A percentile compares a stretch with the other conserved stretches of the same genome.
Conservation (phyloP, 1,139 yeast species). For the Citeromyces hawaiiensis region DNA sequence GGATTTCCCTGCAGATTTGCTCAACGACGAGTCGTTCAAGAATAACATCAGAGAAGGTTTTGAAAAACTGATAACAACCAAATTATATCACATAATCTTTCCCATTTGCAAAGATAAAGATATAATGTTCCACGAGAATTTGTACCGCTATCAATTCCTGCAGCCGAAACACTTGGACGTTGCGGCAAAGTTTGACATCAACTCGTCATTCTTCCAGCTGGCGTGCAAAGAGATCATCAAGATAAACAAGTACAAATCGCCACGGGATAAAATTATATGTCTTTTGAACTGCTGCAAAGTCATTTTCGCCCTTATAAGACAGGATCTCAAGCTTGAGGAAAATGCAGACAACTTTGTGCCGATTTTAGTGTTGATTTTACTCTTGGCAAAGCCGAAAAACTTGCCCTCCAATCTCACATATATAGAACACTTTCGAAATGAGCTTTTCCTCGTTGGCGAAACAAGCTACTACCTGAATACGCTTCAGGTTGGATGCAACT, state of each 20-base stretch:
- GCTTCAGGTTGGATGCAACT: slow-evolving; percentile 74
- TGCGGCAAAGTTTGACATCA: slow-evolving; percentile 34
- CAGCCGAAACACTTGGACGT: slow-evolving; percentile 74
- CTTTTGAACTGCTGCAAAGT: slow-evolving; percentile 85
- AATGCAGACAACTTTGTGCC: slow-evolving; percentile 95
- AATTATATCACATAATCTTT: slow-evolving; percentile 66
- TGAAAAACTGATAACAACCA: slow-evolving; percentile 85
- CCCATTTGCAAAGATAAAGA: slow-evolving; percentile 62
- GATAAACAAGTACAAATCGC: slow-evolving; percentile 77
- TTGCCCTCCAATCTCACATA: slow-evolving; percentile 70
- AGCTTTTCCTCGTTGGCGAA: slow-evolving; percentile 73
- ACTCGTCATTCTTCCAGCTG: slow-evolving; percentile 45
- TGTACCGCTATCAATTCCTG: slow-evolving; percentile 62
- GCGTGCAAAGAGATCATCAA: slow-evolving; percentile 66
- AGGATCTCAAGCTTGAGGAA: slow-evolving; percentile 35
- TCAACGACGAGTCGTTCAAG: slow-evolving; percentile 32
- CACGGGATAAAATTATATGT: slow-evolving; percentile 89
- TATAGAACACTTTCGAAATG: slow-evolving; percentile 71
- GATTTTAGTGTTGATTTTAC: slow-evolving; percentile 61
- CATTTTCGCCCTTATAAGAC: slow-evolving; percentile 73
- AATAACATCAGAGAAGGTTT: slow-evolving; percentile 81
- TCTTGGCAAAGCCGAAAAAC: slow-evolving; percentile 50
- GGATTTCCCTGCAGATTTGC: slow-evolving; percentile 68
- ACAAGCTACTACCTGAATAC: slow-evolving; percentile 80
- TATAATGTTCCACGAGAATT: slow-evolving; percentile 35